phyloP scores from a whole-genome alignment of 225 moss, liverwort and hornwort species.

The Neckera pumila region DNA sequence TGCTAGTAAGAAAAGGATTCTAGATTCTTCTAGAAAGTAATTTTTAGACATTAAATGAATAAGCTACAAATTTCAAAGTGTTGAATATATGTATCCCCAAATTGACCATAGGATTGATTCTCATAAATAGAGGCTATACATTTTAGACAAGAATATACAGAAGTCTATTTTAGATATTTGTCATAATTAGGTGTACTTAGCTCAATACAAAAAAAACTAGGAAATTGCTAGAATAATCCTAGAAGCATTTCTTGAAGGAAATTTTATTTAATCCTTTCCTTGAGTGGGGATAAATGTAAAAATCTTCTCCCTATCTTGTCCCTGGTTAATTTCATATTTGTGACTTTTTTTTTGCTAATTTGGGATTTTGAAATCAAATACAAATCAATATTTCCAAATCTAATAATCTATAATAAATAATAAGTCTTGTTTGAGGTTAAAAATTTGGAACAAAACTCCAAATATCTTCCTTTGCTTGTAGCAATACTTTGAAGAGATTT shows the following conservation, averaged over 20 bases:
- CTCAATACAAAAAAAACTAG: neutral
- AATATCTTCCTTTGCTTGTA: rapidly evolving
- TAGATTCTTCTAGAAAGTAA: rapidly evolving
- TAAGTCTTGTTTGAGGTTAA: neutral
- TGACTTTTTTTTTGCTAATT: neutral
- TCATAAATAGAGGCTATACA: neutral
- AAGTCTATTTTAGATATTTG: neutral
- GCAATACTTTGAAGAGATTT: rapidly evolving
- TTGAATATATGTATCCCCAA: neutral
- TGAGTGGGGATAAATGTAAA: neutral
- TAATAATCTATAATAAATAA: neutral
- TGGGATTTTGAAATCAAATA: rapidly evolving
- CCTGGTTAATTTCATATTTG: too few relatives aligned
- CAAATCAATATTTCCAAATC: neutral
- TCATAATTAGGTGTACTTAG: neutral
- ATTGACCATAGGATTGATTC: rapidly evolving
- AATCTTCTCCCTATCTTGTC: neutral
- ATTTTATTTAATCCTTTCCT: neutral
- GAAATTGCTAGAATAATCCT: rapidly evolving
- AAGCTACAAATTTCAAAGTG: too few relatives aligned
- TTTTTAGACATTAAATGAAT: neutral
- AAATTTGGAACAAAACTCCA: neutral
- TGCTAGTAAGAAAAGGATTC: rapidly evolving
- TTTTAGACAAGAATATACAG: neutral
- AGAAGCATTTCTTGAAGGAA: rapidly evolving